A percentile compares a stretch with the other conserved stretches of the same genome.
phyloP scores from a whole-genome alignment of 2,329 filamentous ascomycete species.

The Sarocladium kiliense region DNA sequence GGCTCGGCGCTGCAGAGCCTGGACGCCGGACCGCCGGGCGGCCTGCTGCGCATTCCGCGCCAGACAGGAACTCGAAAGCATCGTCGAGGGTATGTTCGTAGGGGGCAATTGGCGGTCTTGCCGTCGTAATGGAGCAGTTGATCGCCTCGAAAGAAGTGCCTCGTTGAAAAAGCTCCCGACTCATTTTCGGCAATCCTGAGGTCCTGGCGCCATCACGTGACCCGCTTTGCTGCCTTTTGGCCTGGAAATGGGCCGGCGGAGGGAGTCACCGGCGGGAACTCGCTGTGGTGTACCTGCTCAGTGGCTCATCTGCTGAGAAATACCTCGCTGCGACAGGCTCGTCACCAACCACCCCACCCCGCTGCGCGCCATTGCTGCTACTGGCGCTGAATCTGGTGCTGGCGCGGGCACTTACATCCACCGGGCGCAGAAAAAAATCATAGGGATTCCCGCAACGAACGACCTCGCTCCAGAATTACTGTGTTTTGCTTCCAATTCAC shows the following conservation, averaged over 20 bases:
- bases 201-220: constrained; percentile 33
- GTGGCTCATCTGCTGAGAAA: constrained; percentile 8
- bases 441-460: not conserved
- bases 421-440: constrained; percentile 9
- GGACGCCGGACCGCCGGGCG: constrained; percentile 51
- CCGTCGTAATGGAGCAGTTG: constrained; percentile 35
- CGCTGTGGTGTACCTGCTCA: not conserved
- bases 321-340: constrained; percentile 7
- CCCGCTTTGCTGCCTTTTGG: constrained; percentile 8
- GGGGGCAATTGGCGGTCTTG: constrained; percentile 45
- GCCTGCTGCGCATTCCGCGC: constrained; percentile 54
- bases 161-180: constrained; percentile 36
- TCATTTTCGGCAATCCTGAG: constrained; percentile 35
- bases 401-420: constrained; percentile 9
- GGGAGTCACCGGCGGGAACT: constrained; percentile 8
- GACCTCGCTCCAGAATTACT: not conserved
- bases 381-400: not conserved
- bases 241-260: constrained; percentile 1
- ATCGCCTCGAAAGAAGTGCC: constrained; percentile 34
- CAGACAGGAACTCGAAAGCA: constrained; percentile 59
- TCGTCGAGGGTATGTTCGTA: constrained; percentile 52
- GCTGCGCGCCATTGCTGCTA: not conserved
- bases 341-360: constrained; percentile 7
- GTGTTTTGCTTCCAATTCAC: not conserved
- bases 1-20: constrained; percentile 43